Base-by-base conservation (phyloP, 805 yeast species). In the Kuraishia capsulata region DNA sequence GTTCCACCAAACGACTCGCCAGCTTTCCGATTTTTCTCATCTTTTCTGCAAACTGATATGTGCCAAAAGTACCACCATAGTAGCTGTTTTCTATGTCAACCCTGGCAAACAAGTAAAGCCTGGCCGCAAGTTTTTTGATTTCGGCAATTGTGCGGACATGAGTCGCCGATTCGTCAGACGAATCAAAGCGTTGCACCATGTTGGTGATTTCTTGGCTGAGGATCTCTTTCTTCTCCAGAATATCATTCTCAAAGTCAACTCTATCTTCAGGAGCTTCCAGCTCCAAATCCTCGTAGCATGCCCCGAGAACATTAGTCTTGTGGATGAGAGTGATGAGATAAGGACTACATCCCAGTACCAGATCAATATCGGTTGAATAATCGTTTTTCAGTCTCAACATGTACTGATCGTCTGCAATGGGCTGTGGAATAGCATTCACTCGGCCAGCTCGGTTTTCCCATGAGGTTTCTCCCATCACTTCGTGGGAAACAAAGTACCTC, bases 381-480 rank as follows among this genome's bases (percentile, higher is more conserved):
- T 54, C 61, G 42, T 57, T 51, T 39, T 60, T 61, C 36, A 61
- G 43, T 20, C 41, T 49, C 39, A 59, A 58, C 20, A 56, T 47
- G 35, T 48, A 53, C 19, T 56, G 54, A 36, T 56, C 59, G 25
- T 57, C 61, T 26, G 48, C 51, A n/a, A 50, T 50, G 6, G 48
- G 49, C 8, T 46, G 23, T n/a, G n/a, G n/a, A 14, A 33, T 42
- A 13, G 42, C 33, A 9, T 39, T 19, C 20, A 30, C 25, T 6
- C 39, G 33, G 14, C 38, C 39, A 24, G 53, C 54, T 9, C 26
- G 26, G 31, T 48, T 46, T 16, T 51, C 48, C 67, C 65, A 62
- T 2, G 64, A 66, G 0, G 71, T 65, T 35, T 62, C 66, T 3
- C 68, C 66, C 67, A 66, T 60, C 2, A 66, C 62, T 40, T 66